Base-by-base conservation (phyloP, 176 grass and related monocot species). In the Luzula sylvatica region DNA sequence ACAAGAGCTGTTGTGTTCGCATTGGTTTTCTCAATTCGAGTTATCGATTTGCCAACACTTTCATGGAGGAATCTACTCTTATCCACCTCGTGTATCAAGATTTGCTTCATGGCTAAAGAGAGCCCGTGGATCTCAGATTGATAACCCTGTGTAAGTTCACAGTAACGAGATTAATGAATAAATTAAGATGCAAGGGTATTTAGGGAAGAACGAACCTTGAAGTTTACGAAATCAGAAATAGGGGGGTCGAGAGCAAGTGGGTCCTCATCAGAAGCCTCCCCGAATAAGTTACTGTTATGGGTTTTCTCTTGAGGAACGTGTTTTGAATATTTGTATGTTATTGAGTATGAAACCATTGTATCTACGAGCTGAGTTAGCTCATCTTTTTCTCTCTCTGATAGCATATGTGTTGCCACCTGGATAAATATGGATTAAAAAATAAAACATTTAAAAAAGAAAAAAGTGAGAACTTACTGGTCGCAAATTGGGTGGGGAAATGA, bases 21-120 rank as follows among this genome's bases (percentile, higher is more conserved):
- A 44, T 38, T 64, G 52, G 17, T 29, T 61, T 59, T 64, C 50
- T 54, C 61, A 55, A 38, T 26, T 58, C 60, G 47, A 61, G 84
- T 81, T 24, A 32, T 23, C 9, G 26, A 65, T 67, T 70, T 95
- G 23, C 53, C 52, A 38, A 48, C 67, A 55, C 80, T 95, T 30
- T 82, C 79, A 65, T 75, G 79, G 13, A 95, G 79, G 50, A 95
- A 85, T 56, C 67, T 80, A 48, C 76, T 76, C 62, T 88, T 88
- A 67, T 88, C 84, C 14, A 88, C 84, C 80, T 95, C 84, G 46
- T 95, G 84, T 73, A 88, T 58, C 45, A 95, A 73, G 46, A 88
- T 75, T 41, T 95, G 84, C 69, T 86, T 88, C 73, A 85, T 67
- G 38, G 74, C 76, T 71, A 81, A 49, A 70, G 84, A 79, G 35